A percentile compares a stretch with the other conserved stretches of the same genome.
These are phyloP conservation scores for Pichia sp. DNA, from an alignment of 1,139 yeast genomes.

Conservation along the genomic window DNA sequence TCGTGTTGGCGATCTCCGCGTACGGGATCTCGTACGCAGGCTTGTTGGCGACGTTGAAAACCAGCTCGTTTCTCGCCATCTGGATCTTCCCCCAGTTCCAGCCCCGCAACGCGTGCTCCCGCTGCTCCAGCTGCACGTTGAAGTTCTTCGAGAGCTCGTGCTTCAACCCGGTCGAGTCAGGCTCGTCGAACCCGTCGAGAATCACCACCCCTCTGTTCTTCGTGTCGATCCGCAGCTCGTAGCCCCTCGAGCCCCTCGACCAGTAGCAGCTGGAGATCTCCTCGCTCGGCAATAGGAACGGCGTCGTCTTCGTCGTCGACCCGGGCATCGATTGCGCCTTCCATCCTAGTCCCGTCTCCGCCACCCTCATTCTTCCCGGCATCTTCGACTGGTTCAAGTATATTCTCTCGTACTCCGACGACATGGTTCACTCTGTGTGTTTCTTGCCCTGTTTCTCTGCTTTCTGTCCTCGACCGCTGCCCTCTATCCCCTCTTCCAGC, in stretches of 20 bases:
- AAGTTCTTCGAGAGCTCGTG: conserved; percentile 80
- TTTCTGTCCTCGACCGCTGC: not conserved
- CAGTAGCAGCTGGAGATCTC: conserved; percentile 78
- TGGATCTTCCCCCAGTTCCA: conserved; percentile 99
- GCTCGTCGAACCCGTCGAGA: conserved; percentile 85
- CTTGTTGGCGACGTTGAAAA: conserved; percentile 79
- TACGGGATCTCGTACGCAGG: conserved; percentile 93
- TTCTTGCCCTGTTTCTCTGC: not conserved
- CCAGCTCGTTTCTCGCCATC: conserved; percentile 85
- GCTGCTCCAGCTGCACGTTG: conserved; percentile 65
- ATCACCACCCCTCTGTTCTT: conserved; percentile 81
- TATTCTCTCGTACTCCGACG: conserved; percentile 72
- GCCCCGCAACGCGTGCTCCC: conserved; percentile 91
- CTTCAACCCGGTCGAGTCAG: conserved; percentile 76
- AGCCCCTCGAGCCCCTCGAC: conserved; percentile 93
- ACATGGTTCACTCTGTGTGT: conserved; percentile 23
- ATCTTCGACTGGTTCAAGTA: conserved; percentile 81
- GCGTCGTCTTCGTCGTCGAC: conserved; percentile 54
- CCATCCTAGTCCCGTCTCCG: conserved; percentile 97
- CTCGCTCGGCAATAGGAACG: conserved; percentile 80
- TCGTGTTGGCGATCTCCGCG: conserved; percentile 74
- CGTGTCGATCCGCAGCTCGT: conserved; percentile 83
- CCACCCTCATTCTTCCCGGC: conserved; percentile 88
- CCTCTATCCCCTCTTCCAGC: no score
- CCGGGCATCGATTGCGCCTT: conserved; percentile 61